Base-by-base conservation (phyloP, 2,329 filamentous ascomycete species). In the Aspergillus ochraceoroseus region DNA sequence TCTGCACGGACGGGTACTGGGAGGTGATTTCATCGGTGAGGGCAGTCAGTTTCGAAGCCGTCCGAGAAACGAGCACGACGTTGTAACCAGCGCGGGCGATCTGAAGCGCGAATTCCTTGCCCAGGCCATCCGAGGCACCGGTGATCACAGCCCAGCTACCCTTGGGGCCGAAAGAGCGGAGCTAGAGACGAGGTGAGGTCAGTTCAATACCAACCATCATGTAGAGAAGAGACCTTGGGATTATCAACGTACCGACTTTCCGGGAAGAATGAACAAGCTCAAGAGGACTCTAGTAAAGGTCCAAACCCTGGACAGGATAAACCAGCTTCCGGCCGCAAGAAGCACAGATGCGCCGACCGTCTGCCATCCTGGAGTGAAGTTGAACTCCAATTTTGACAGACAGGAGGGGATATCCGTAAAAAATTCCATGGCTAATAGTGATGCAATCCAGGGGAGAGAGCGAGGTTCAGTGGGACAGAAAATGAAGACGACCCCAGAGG, bases 81-180 rank as follows among this genome's bases (percentile, higher is more conserved):
- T 95, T 96, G 79, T 90, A 98, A 57, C 89, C 89, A 63, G 92
- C 89, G 47, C 79, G 74, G 15, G 92, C 89, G 42, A 98, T 82
- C 65, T 96, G 88, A 20, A 84, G 75, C 25, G 90, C 87, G 63
- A 87, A 98, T 70, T 98, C 92, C 70, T 95, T 96, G 62, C 92
- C 92, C 48, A 98, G 82, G 50, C 92, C 94, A 66, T 98, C 92
- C 7, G 89, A 95, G 36, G 90, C 92, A 49, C 92, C 92, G 17
- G 92, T 98, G 27, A 98, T 77, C 40, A 98, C 79, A 20, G 87
- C 92, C 89, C 90, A 98, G 43, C 84, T 89, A 47, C 90, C 90
- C 58, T 87, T 87, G 55, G 84, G 84, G 53, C 89, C 92, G 70
- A 94, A 96, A 53, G 84, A 87, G 55, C 82, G 82, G 43, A 98